These are phyloP conservation scores for Fraxinus americana DNA, from an alignment of 257 asterid species.

Conservation along the genomic window DNA sequence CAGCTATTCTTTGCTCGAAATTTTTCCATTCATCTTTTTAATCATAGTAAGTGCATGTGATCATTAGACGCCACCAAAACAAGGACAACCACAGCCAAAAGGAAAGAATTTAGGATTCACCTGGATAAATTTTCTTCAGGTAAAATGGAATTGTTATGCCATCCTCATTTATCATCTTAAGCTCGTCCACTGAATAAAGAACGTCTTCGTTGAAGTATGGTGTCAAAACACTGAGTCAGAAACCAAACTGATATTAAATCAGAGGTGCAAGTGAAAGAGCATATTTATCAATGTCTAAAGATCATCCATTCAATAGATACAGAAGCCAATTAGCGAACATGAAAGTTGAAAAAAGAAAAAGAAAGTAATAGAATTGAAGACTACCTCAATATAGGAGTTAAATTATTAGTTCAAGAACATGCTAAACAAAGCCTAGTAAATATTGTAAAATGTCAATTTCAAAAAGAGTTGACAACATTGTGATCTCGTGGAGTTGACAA, in stretches of 20 bases:
- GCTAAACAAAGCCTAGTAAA: neutral
- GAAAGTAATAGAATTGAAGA: neutral
- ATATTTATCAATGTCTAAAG: slow-evolving; percentile 8
- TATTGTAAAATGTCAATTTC: neutral
- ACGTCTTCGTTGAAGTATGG: slow-evolving; percentile 93
- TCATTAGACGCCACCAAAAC: slow-evolving; percentile 25
- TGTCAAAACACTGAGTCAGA: slow-evolving; percentile 74
- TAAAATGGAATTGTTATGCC: slow-evolving; percentile 88
- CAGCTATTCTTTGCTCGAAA: slow-evolving; percentile 68
- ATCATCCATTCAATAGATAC: slow-evolving; percentile 13
- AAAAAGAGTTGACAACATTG: neutral
- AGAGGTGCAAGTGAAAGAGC: neutral
- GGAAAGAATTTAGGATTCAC: slow-evolving; percentile 42
- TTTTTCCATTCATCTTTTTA: slow-evolving; percentile 85
- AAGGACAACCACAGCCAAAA: slow-evolving; percentile 21
- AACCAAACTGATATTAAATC: slow-evolving; percentile 25
- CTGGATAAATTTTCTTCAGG: slow-evolving; percentile 95
- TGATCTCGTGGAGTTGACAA: neutral
- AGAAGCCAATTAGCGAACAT: neutral
- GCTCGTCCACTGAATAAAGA: slow-evolving; percentile 87
- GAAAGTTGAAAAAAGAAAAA: neutral
- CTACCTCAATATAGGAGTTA: neutral
- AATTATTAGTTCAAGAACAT: neutral
- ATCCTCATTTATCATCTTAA: slow-evolving; percentile 89
- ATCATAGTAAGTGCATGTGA: slow-evolving; percentile 10